phyloP scores from a whole-genome alignment of 768 basidiomycete genomes.

The Xerocomus potaroensis region DNA sequence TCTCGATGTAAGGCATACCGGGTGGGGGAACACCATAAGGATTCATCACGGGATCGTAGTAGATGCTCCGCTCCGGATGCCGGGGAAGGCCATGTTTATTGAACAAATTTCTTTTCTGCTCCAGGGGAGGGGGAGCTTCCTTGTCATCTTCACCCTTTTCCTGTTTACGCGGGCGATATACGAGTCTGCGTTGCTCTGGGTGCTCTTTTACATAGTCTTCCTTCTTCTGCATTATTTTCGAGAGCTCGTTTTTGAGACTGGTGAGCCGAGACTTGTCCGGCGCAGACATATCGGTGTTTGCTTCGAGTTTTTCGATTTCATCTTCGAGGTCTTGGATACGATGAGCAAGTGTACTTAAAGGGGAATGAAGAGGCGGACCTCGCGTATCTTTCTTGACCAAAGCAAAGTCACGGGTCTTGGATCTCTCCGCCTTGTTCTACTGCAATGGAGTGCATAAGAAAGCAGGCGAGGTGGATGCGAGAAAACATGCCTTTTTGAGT shows the following conservation, averaged over 20 bases:
- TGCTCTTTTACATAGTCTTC: constrained; percentile 90
- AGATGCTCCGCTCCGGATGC: constrained; percentile 89
- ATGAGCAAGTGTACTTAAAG: constrained; percentile 1
- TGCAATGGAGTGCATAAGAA: constrained; percentile 31
- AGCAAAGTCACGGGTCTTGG: constrained; percentile 82
- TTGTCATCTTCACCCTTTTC: constrained; percentile 40
- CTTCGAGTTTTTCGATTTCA: constrained; percentile 68
- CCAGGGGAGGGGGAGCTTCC: constrained; percentile 33
- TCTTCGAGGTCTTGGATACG: constrained; percentile 65
- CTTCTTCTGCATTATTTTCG: constrained; percentile 80
- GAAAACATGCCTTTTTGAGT: constrained; percentile 69
- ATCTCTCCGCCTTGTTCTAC: constrained; percentile 88
- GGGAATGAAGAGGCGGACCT: constrained; percentile 41
- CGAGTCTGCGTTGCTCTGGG: constrained; percentile 84
- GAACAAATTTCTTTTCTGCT: constrained; percentile 64
- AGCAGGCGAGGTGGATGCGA: constrained; percentile 10
- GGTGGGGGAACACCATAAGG: constrained; percentile 92
- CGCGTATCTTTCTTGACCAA: constrained; percentile 91
- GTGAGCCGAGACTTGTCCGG: constrained; percentile 64
- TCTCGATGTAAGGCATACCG: constrained; percentile 92
- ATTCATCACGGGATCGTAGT: constrained; percentile 92
- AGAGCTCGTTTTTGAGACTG: constrained; percentile 72
- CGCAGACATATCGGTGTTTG: constrained; percentile 36
- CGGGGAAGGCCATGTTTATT: constrained; percentile 80
- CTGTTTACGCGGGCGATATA: constrained; percentile 58